A percentile compares a stretch with the other conserved stretches of the same genome.
Evolutionary conservation across 2,329 filamentous ascomycete species (phyloP).

Genomic region (Thielaviopsis musarum): DNA sequence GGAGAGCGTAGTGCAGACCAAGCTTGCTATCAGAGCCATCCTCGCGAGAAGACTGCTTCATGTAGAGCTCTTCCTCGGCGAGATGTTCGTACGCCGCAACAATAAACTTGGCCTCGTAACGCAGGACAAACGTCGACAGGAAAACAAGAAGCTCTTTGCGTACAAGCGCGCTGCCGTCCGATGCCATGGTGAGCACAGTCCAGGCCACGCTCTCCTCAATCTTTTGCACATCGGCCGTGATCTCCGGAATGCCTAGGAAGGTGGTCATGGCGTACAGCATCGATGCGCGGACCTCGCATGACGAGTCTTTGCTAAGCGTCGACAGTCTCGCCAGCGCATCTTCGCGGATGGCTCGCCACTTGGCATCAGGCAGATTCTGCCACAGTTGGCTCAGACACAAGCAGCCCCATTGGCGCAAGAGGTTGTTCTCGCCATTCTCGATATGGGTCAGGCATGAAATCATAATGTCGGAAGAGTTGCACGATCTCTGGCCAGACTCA

Average conservation of each 20-base stretch:
- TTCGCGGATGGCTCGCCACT: slow-evolving; percentile 87
- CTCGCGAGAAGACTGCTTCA: slow-evolving; percentile 36
- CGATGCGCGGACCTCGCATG: slow-evolving; percentile 81
- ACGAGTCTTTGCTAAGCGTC: slow-evolving; percentile 65
- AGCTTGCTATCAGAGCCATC: slow-evolving; percentile 43
- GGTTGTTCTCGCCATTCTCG: slow-evolving; percentile 67
- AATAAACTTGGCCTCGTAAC: slow-evolving; percentile 83
- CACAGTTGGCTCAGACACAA: slow-evolving; percentile 91
- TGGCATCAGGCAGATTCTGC: slow-evolving; percentile 79
- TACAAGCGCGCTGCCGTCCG: slow-evolving; percentile 87
- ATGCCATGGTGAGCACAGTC: slow-evolving; percentile 77
- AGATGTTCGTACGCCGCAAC: slow-evolving; percentile 87
- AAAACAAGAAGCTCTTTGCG: slow-evolving; percentile 87
- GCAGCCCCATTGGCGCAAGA: slow-evolving; percentile 89
- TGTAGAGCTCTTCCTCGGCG: slow-evolving; percentile 60
- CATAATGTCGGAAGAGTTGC: slow-evolving; percentile 80
- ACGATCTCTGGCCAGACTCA: slow-evolving; percentile 79
- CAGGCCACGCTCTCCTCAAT: slow-evolving; percentile 85
- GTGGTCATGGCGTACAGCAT: slow-evolving; percentile 89
- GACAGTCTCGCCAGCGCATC: slow-evolving; percentile 70
- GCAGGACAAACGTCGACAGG: slow-evolving; percentile 75
- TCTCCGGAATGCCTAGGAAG: slow-evolving; percentile 82
- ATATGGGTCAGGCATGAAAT: slow-evolving; percentile 73
- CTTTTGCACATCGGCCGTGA: slow-evolving; percentile 78
- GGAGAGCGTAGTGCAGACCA: slow-evolving; percentile 44